Base-by-base conservation (phyloP, 345 rosid species). In the Hypericum androsaemum region DNA sequence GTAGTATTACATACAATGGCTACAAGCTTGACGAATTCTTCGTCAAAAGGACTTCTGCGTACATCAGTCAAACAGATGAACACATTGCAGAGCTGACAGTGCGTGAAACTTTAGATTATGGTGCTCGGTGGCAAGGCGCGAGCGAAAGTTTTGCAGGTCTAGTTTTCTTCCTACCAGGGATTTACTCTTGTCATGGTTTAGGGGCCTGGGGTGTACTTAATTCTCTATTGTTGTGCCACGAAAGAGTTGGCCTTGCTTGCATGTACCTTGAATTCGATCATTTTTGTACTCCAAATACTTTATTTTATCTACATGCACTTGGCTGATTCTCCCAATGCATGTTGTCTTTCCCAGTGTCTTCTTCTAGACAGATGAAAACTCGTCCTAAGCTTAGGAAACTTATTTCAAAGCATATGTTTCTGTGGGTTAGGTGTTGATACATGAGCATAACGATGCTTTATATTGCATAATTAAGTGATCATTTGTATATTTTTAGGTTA, bases 61-160 rank as follows among this genome's bases (percentile, higher is more conserved):
- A 90, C 67, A 90, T 79, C 51, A 73, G 98, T 64, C 98, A 86
- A 73, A 86, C 88, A 10, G 98, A 86, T 64, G 77, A 77, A 56
- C 98, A 89, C 74, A 79, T 84, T 54, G 86, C 85, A 6, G 95
- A 89, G 64, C 78, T 84, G 46, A 89, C 94, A 41, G 97, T 89
- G n/a, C 77, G 94, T 44, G 97, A 89, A 73, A 89, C 95, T 6
- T 73, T 89, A 12, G 97, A 89, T 80, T 89, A 86, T 60, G 95
- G 94, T 43, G 95, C 97, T 42, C 68, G 90, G 64, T 89, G 86
- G 64, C 90, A 89, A 63, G 97, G 97, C 12, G 86, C 90, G 64
- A 86, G 70, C 45, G 85, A 82, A 64, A 80, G 81, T 55, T 82
- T 82, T 68, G 88, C 83, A 77, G 95, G 95, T 82, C 60, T 22